Evolutionary conservation across 352 stramenopile genomes (phyloP).

Genomic region (Thalassiosira livingstoniorum): DNA sequence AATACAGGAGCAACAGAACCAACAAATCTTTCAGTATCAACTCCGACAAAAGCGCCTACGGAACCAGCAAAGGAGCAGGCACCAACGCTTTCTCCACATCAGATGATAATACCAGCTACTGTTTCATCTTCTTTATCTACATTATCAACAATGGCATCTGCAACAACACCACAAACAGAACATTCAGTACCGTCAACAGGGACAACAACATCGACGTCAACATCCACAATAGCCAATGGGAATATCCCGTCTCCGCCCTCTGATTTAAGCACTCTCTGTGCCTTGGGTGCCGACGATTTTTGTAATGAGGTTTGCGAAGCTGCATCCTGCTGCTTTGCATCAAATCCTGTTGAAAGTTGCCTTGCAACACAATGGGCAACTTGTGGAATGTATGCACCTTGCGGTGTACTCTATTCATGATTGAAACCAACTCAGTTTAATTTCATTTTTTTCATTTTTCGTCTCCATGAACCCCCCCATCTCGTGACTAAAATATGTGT

Average conservation of each 20-base stretch:
- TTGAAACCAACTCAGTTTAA: no score
- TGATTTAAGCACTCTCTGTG: conserved; percentile 24
- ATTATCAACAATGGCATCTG: not conserved
- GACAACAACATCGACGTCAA: not conserved
- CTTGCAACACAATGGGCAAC: conserved; percentile 12
- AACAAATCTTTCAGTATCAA: not conserved
- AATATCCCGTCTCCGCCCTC: conserved; percentile 25
- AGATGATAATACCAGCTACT: no score
- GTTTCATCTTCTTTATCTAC: not conserved
- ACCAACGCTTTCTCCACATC: not conserved
- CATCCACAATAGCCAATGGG: not conserved
- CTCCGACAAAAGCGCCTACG: not conserved
- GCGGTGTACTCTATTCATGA: conserved; percentile 15
- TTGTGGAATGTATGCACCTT: conserved; percentile 37
- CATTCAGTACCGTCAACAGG: not conserved
- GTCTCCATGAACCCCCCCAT: no score
- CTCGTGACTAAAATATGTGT: no score
- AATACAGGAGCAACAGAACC: not conserved
- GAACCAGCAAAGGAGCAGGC: not conserved
- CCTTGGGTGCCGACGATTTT: conserved; percentile 24
- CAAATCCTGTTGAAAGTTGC: conserved; percentile 23
- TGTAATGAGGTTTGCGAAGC: conserved; percentile 29
- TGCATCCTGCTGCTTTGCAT: conserved; percentile 38
- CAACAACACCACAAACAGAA: not conserved
- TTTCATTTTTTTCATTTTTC: no score